These are phyloP conservation scores for Thelonectria olida DNA, from an alignment of 2,329 filamentous ascomycete species.

Conservation along the genomic window DNA sequence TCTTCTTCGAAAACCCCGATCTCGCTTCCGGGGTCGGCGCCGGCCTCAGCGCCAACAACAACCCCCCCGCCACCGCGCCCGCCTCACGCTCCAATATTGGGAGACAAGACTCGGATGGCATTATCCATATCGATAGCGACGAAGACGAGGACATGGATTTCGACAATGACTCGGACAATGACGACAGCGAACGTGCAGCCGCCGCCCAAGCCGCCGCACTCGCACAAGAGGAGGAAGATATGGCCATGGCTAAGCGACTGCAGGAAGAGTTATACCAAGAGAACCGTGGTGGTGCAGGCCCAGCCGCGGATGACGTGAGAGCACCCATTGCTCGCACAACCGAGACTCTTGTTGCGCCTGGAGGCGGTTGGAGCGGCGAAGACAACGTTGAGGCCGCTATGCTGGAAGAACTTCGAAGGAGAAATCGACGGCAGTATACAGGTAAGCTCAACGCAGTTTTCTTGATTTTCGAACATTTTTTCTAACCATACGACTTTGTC, in stretches of 20 bases:
- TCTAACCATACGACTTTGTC: constrained; percentile 14
- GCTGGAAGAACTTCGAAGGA: constrained; percentile 69
- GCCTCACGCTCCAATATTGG: constrained; percentile 40
- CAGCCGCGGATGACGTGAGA: constrained; percentile 71
- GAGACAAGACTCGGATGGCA: constrained; percentile 48
- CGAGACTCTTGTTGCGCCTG: constrained; percentile 86
- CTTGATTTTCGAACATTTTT: neutral
- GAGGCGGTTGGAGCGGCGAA: constrained; percentile 56
- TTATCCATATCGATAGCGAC: constrained; percentile 67
- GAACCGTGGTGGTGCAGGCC: constrained; percentile 46
- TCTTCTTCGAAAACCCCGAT: constrained; percentile 91
- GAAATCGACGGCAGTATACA: constrained; percentile 44
- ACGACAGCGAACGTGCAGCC: constrained; percentile 52
- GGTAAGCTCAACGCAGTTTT: constrained; percentile 37
- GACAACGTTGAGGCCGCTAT: constrained; percentile 67
- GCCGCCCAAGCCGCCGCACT: constrained; percentile 51
- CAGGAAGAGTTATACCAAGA: constrained; percentile 90
- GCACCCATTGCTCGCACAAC: constrained; percentile 92
- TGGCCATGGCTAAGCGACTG: constrained; percentile 87
- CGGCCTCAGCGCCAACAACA: constrained; percentile 34
- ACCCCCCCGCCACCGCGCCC: constrained; percentile 39
- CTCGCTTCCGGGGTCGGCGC: constrained; percentile 55
- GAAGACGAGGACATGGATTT: constrained; percentile 54
- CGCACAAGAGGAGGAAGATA: constrained; percentile 84
- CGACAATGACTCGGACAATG: constrained; percentile 49